Evolutionary conservation across 2,329 filamentous ascomycete species (phyloP), one percentile per base, ranked within the genome.

Genomic region (Ophiocordyceps sinensis): DNA sequence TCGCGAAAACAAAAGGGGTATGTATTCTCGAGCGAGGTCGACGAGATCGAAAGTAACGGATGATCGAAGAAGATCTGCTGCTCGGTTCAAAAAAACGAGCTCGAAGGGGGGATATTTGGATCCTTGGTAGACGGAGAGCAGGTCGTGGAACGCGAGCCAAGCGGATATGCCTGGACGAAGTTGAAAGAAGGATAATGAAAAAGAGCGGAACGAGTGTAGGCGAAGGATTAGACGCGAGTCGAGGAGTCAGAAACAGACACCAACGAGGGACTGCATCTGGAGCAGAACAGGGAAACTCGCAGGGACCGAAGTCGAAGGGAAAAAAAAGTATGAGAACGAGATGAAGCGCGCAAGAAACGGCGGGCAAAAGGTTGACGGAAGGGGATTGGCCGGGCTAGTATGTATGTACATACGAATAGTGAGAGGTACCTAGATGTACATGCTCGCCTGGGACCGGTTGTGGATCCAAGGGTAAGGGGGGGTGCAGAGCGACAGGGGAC

Each of bases 171-270:
- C 13, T 28, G 9, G 19, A 9, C 6, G n/a, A 28, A 29, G 12
- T 17, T 28, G 36, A n/a, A 15, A 52, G 44, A 52, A 53, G 47
- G 50, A 57, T 54, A 50, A 57, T 56, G 53, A 49, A 51, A 56
- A 56, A 43, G 50, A 43, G 44, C 43, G 46, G 50, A 60, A 58
- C 48, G 56, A 58, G 50, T 44, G 57, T 57, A 51, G 51, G 51
- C 29, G 49, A 52, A 46, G 50, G 53, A 46, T 32, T 13, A 15
- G 44, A 47, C 40, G 45, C 37, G 28, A 4, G 37, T 38, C 29
- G 38, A 17, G 37, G 41, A 52, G 51, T 56, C 46, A 55, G 53
- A 49, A 36, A 41, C 35, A 50, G 47, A 44, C 50, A 49, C 44
- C 42, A 42, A 51, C 48, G 46, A 49, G 44, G 42, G 47, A 48